phyloP scores from a whole-genome alignment of 1,139 yeast genomes.

The Pichia sp. region DNA sequence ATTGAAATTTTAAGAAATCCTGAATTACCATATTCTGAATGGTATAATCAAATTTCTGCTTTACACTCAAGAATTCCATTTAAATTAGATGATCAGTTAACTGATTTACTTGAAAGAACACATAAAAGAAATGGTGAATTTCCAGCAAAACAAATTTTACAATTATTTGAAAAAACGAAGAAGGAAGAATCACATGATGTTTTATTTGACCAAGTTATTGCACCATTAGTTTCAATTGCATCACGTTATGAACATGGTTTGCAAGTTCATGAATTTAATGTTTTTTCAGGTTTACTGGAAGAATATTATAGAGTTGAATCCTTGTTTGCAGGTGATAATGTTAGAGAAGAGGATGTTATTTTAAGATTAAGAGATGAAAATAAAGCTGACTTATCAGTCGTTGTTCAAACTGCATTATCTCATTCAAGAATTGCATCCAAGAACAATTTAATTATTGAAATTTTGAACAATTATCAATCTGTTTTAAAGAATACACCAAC shows the following conservation, averaged over 20 bases:
- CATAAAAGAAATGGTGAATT: slow-evolving; percentile 70
- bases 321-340: slow-evolving; percentile 66
- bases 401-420: slow-evolving; percentile 67
- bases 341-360: slow-evolving; percentile 81
- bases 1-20: slow-evolving; percentile 68
- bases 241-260: slow-evolving; percentile 67
- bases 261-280: slow-evolving; percentile 74
- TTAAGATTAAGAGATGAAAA: slow-evolving; percentile 82
- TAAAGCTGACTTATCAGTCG: slow-evolving; percentile 68
- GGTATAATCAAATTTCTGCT: slow-evolving; percentile 83
- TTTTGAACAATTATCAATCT: slow-evolving; percentile 75
- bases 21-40: slow-evolving; percentile 86
- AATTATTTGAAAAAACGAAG: slow-evolving; percentile 49
- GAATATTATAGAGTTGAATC: slow-evolving; percentile 74
- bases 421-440: slow-evolving; percentile 93
- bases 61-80: slow-evolving; percentile 84
- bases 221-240: slow-evolving; percentile 70
- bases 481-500: slow-evolving; percentile 54
- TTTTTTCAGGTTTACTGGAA: slow-evolving; percentile 61
- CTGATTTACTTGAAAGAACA: slow-evolving; percentile 60
- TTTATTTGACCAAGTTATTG: slow-evolving; percentile 51
- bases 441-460: slow-evolving; percentile 82
- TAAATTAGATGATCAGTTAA: slow-evolving; percentile 63
- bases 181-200: slow-evolving; percentile 41
- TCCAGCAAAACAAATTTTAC: slow-evolving; percentile 81